These are phyloP conservation scores for Clitoria ternatea DNA, from an alignment of 306 rosid species.

Conservation along the genomic window DNA sequence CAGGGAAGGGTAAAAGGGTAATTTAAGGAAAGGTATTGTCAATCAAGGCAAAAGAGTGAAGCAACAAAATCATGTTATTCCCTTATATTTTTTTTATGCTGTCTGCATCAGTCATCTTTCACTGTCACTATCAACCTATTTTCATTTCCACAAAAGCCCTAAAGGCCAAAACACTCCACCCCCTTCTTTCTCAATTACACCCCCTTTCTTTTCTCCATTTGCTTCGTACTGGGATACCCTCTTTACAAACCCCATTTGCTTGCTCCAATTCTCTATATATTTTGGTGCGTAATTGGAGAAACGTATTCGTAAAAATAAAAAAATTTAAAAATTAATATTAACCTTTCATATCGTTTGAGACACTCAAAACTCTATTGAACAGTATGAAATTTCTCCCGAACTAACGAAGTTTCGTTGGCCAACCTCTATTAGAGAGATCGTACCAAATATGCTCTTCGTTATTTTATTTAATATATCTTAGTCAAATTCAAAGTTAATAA, in stretches of 20 bases:
- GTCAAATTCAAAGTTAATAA: too few species aligned
- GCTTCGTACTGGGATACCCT: not conserved
- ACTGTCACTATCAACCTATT: slow-evolving; percentile 55
- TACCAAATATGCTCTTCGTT: too few species aligned
- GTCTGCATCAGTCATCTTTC: slow-evolving; percentile 56
- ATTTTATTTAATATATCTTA: too few species aligned
- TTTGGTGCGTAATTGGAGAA: too few species aligned
- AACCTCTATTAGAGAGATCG: too few species aligned
- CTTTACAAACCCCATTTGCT: slow-evolving; percentile 28
- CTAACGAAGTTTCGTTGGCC: too few species aligned
- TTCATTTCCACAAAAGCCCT: slow-evolving; percentile 57
- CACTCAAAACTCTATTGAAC: too few species aligned
- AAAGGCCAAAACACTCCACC: slow-evolving; percentile 28
- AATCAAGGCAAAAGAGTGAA: slow-evolving; percentile 53
- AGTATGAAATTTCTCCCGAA: too few species aligned
- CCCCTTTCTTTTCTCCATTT: slow-evolving; percentile 23
- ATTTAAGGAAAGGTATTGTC: slow-evolving; percentile 46
- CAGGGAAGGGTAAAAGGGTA: slow-evolving; percentile 43
- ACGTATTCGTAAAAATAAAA: too few species aligned
- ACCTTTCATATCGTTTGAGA: too few species aligned
- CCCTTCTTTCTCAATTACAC: slow-evolving; percentile 16
- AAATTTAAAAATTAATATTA: too few species aligned
- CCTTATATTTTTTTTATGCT: slow-evolving; percentile 35
- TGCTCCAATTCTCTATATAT: too few species aligned
- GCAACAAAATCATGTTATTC: slow-evolving; percentile 73